phyloP scores from a whole-genome alignment of 2,329 filamentous ascomycete genomes.

The Daldinia sp. region DNA sequence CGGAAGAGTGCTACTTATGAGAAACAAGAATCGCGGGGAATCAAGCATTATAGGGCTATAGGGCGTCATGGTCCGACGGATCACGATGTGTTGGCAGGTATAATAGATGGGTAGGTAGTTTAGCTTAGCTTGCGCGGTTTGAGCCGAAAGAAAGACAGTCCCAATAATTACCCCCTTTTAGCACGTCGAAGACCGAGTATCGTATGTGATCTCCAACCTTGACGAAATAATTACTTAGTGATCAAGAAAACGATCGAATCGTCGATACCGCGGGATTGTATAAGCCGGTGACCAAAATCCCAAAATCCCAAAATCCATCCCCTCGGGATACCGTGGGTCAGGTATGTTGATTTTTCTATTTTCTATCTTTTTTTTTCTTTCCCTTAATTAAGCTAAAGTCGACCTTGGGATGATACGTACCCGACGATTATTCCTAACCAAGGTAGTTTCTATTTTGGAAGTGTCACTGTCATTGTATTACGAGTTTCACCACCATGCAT shows the following conservation, averaged over 20 bases:
- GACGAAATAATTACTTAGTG: neutral
- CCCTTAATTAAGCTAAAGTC: neutral
- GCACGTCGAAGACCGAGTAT: neutral
- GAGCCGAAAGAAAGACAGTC: slow-evolving; percentile 11
- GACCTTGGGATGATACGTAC: neutral
- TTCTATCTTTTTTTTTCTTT: too few relatives aligned
- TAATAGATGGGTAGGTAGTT: slow-evolving; percentile 35
- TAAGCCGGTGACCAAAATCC: neutral
- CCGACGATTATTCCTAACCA: neutral
- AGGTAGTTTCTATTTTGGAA: neutral
- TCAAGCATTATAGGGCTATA: too few relatives aligned
- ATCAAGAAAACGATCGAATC: neutral
- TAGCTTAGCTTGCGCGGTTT: slow-evolving; percentile 8
- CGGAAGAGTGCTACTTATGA: slow-evolving; percentile 32
- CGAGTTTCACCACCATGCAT: slow-evolving; percentile 3
- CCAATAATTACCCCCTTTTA: neutral
- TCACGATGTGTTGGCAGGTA: slow-evolving; percentile 9
- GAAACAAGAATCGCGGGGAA: slow-evolving; percentile 11
- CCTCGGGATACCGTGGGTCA: neutral
- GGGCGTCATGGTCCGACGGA: neutral
- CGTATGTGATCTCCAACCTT: neutral
- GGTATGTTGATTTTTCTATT: neutral
- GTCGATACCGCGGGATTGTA: neutral
- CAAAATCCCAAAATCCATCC: too few relatives aligned
- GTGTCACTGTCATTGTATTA: neutral